Evolutionary conservation across 1,284 basidiomycete genomes (phyloP), one percentile per base, ranked within the genome.

Genomic region (Boletus smithii): DNA sequence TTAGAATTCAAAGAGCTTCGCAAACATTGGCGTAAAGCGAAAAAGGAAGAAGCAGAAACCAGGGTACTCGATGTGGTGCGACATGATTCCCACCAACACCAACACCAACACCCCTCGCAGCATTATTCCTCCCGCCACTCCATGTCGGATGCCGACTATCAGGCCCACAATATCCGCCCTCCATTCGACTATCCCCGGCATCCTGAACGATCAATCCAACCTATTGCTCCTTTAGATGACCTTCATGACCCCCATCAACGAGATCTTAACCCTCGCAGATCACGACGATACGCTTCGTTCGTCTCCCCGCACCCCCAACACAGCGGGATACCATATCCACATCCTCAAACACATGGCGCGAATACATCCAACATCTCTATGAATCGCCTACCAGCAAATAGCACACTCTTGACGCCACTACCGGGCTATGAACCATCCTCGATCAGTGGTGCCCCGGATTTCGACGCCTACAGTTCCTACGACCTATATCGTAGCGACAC

Each of bases 1-100:
- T 16, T 66, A 95, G 95, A 98, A 73, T 98, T 98, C 76, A 97
- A 97, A 67, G 95, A 97, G 62, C 85, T 97, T 65, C 83, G 95
- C 53, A 97, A 95, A 67, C 88, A 90, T 58, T 97, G 94, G 93
- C 83, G 93, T 45, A 91, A 91, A 71, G 81, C 85, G 60, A 97
- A 95, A 75, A 91, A 94, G 69, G 88, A 91, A 56, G 75, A 66
- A 34, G 66, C 72, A 14, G 76, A 76, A 37, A 40, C 53, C 9
- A 63, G 49, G 30, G 44, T 50, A 34, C 42, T 60, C 22, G 51
- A 56, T 36, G 38, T 17, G 3, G 50, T 38, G 34, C 58, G 42
- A 32, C 51, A 48, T 24, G 50, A 44, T 17, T 50, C 62, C 20
- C 50, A 57, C 16, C 61, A 48, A 39, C 49, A 56, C 16, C 61